A percentile compares a stretch with the other conserved stretches of the same genome.
Conservation (phyloP, 768 basidiomycete genomes). For the Hydnomerulius pinastri region DNA sequence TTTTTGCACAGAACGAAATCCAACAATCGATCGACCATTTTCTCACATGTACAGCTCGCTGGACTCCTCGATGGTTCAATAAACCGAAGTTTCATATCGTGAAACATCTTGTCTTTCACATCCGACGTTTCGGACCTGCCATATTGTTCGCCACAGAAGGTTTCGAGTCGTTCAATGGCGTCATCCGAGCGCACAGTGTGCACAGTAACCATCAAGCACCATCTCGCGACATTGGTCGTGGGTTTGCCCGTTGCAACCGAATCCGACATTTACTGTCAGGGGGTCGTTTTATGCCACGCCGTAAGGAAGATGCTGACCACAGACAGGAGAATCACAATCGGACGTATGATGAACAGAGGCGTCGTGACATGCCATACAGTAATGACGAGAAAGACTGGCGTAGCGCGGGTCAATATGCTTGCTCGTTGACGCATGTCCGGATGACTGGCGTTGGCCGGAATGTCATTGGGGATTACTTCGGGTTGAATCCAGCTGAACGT, state of each 20-base stretch:
- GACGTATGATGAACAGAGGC: too few species aligned
- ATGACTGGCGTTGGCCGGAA: not conserved
- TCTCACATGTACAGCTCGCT: constrained; percentile 30
- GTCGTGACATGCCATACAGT: not conserved
- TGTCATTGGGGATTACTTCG: not conserved
- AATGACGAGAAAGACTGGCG: not conserved
- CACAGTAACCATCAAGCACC: constrained; percentile 38
- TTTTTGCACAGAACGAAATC: constrained; percentile 20
- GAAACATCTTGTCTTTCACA: constrained; percentile 38
- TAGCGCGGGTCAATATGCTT: not conserved
- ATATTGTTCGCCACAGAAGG: constrained; percentile 45
- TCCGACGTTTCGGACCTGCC: constrained; percentile 42
- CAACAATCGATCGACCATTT: constrained; percentile 37
- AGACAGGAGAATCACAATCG: too few species aligned
- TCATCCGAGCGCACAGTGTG: constrained; percentile 34
- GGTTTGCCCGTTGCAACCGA: constrained; percentile 27
- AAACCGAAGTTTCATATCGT: constrained; percentile 48
- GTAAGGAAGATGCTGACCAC: too few species aligned
- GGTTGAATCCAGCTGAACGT: not conserved
- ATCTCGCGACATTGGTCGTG: constrained; percentile 30
- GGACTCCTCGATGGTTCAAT: constrained; percentile 39
- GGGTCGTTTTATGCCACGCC: constrained; percentile 9
- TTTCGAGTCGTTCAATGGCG: constrained; percentile 44
- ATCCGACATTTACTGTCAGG: constrained; percentile 31
- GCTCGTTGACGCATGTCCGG: not conserved